These are phyloP conservation scores for Silene coronaria DNA, from an alignment of 179 eudicot species.

Conservation along the genomic window DNA sequence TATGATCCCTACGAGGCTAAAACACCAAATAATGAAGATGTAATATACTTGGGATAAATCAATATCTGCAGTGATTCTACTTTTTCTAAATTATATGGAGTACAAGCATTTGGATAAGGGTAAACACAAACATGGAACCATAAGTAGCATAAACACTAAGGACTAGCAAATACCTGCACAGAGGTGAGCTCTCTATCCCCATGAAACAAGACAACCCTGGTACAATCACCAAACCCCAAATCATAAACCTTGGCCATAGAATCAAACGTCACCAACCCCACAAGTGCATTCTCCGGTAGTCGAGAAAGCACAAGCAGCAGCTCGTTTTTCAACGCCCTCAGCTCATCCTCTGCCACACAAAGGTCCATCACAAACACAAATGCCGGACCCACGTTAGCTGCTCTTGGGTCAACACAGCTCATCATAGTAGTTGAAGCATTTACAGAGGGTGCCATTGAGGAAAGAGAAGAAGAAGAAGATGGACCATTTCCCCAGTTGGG, in stretches of 20 bases:
- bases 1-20: background rate
- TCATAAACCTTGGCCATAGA: constrained; percentile 77
- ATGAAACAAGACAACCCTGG: constrained; percentile 64
- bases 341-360: constrained; percentile 66
- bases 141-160: background rate
- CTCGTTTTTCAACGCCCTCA: constrained; percentile 66
- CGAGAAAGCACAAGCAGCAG: constrained; percentile 47
- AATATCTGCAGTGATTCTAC: background rate
- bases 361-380: constrained; percentile 87
- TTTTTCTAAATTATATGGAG: background rate
- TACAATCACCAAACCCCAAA: constrained; percentile 66
- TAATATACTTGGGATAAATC: background rate
- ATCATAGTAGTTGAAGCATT: constrained; percentile 26
- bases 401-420: constrained; percentile 18
- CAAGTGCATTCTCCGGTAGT: constrained; percentile 68
- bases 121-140: background rate
- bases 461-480: constrained; percentile 33
- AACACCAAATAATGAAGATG: background rate
- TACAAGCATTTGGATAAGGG: background rate
- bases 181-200: constrained; percentile 71
- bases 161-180: constrained; percentile 48
- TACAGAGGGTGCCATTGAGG: constrained; percentile 26
- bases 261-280: constrained; percentile 86
- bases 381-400: constrained; percentile 42
- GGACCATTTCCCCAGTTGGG: constrained; percentile 32